Evolutionary conservation across 2,329 filamentous ascomycete species (phyloP).

Genomic region (Monilinia vaccinii-corymbosi): DNA sequence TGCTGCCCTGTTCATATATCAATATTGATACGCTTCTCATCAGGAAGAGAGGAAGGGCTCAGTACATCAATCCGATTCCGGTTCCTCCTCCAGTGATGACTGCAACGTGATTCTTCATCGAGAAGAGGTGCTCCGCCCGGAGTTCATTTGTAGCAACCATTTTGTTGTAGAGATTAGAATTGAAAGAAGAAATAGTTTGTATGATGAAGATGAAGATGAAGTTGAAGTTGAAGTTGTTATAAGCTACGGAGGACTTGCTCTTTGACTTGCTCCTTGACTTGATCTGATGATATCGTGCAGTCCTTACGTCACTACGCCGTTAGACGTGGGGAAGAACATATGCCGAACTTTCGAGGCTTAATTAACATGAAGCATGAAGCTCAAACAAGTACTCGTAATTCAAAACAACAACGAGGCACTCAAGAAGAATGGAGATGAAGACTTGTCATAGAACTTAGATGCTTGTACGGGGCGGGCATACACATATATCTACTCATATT

Average conservation of each 20-base stretch:
- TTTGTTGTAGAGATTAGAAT: neutral
- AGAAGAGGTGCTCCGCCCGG: conserved; percentile 39
- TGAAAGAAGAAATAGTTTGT: neutral
- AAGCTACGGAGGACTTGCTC: conserved; percentile 1
- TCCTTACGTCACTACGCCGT: conserved; percentile 1
- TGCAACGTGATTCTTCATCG: conserved; percentile 36
- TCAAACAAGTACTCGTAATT: neutral
- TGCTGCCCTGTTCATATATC: conserved; percentile 21
- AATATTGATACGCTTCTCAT: conserved; percentile 23
- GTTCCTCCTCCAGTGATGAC: conserved; percentile 41
- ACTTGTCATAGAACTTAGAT: neutral
- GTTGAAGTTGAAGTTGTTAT: neutral
- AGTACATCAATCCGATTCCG: conserved; percentile 30
- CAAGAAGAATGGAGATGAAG: neutral
- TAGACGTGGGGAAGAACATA: neutral
- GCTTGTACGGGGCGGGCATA: neutral
- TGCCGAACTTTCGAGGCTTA: neutral
- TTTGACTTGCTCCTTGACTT: too few species aligned
- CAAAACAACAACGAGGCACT: neutral
- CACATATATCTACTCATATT: neutral
- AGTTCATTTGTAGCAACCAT: conserved; percentile 21
- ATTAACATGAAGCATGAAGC: too few species aligned
- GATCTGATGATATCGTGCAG: neutral
- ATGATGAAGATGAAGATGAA: neutral
- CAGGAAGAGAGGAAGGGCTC: conserved; percentile 19